These are phyloP conservation scores for Quercus suber DNA, from an alignment of 306 rosid genomes.

Conservation along the genomic window DNA sequence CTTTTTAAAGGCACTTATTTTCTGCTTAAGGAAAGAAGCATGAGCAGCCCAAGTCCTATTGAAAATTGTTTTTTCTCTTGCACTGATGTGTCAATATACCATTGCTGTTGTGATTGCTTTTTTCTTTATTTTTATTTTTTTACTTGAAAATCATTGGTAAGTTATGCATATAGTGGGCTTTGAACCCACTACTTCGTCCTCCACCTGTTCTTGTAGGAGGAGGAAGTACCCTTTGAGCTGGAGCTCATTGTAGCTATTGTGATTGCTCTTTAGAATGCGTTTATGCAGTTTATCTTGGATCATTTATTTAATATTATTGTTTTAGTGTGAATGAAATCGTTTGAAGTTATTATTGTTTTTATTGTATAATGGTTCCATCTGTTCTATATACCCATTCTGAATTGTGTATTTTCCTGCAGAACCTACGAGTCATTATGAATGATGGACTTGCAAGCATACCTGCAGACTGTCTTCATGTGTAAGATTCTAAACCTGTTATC, in stretches of 20 bases:
- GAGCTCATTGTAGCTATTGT: neutral
- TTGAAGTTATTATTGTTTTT: neutral
- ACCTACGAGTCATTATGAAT: constrained; percentile 81
- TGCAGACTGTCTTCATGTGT: constrained; percentile 84
- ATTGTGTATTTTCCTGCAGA: constrained; percentile 37
- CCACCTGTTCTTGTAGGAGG: too few species aligned
- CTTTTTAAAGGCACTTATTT: neutral
- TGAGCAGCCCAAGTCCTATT: neutral
- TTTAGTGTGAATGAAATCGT: neutral
- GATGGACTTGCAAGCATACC: constrained; percentile 92
- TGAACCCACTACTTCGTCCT: too few species aligned
- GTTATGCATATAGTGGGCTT: too few species aligned
- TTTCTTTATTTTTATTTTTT: too few species aligned
- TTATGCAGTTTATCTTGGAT: neutral
- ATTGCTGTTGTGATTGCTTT: neutral
- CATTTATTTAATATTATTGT: neutral
- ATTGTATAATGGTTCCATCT: neutral
- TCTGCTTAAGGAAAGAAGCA: neutral
- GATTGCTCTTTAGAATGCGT: neutral
- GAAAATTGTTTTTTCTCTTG: constrained; percentile 1
- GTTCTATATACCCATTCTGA: neutral
- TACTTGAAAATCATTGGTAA: too few species aligned
- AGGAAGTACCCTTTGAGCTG: too few species aligned
- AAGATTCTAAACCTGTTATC: constrained; percentile 35
- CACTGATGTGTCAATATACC: constrained; percentile 7